Conservation (phyloP, 345 rosid species). For the Eucalyptus cladocalyx region DNA sequence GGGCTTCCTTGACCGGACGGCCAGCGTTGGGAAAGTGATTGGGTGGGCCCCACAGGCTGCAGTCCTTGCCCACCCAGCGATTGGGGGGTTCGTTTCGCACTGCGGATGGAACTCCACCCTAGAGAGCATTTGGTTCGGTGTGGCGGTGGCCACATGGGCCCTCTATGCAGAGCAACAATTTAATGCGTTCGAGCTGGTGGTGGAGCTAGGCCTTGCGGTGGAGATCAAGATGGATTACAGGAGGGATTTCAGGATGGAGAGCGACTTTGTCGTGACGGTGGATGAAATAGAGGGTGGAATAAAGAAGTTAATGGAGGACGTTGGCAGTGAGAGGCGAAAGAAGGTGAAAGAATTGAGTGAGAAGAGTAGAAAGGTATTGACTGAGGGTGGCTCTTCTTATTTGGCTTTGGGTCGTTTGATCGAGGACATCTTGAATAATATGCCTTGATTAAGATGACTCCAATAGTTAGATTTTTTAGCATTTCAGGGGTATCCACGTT, state of each 20-base stretch:
- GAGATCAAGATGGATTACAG: neutral
- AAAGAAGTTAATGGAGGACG: slow-evolving; percentile 24
- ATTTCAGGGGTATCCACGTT: neutral
- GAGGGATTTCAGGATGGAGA: neutral
- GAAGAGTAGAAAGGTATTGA: slow-evolving; percentile 10
- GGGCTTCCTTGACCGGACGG: slow-evolving; percentile 27
- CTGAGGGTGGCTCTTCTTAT: slow-evolving; percentile 36
- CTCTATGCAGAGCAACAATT: slow-evolving; percentile 36
- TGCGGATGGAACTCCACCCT: slow-evolving; percentile 31
- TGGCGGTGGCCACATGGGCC: slow-evolving; percentile 47
- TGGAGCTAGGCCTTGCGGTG: slow-evolving; percentile 27
- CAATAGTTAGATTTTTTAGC: neutral
- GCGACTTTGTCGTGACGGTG: neutral
- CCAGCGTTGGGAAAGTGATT: slow-evolving; percentile 5
- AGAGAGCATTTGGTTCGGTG: slow-evolving; percentile 49
- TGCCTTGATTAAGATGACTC: neutral
- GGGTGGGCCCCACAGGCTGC: slow-evolving; percentile 42
- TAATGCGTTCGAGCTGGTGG: slow-evolving; percentile 29
- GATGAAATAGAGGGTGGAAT: slow-evolving; percentile 29
- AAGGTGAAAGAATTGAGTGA: slow-evolving; percentile 14
- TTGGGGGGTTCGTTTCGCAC: neutral
- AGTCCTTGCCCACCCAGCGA: neutral
- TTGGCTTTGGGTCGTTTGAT: slow-evolving; percentile 8
- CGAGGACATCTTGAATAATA: neutral
- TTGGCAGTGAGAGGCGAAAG: slow-evolving; percentile 1